Evolutionary conservation across 306 rosid species (phyloP), one percentile per base, ranked within the genome.

Genomic region (Casuarina equisetifolia): DNA sequence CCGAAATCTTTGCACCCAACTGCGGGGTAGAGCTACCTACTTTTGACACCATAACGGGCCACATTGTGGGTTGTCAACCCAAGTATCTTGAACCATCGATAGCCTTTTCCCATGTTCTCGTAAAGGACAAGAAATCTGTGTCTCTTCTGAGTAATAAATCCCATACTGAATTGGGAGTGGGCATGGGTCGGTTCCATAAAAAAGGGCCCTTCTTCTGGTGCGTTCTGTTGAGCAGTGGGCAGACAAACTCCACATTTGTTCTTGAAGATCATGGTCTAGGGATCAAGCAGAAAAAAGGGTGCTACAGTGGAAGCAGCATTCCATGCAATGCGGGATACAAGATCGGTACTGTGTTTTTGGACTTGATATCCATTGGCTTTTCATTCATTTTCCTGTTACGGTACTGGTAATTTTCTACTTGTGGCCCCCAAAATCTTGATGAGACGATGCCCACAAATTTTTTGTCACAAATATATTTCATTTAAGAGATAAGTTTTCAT

Each of bases 21-120:
- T 95, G 97, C 0, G 98, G 98, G 0, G 91, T 95, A 0, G 98
- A 95, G 90, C 90, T 95, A 17, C 97, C 98, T 0, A 95, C 98
- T 64, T 82, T 95, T 2, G 93, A 85, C 80, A 89, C 84, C 80
- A 85, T 95, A 79, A 92, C 97, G 0, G 92, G 92, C 51, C 88
- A 84, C 55, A 81, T 91, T 25, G 85, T 86, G 39, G 97, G 92
- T 5, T 95, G 97, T 59, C 93, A 84, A 75, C 82, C 73, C 20
- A 84, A 89, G 70, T 92, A 95, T 82, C 43, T 91, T 2, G 93
- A 92, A 70, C 97, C 98, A 69, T 66, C 88, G 5, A 45, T 74
- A n/a, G 97, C 96, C 13, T 91, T 85, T 78, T 78, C 82, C 2
- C 61, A 67, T 11, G 87, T 88, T 57, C 93, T 95, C 20, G 74